Base-by-base conservation (phyloP, 2,329 filamentous ascomycete genomes). In the Neopestalotiopsis sp. region DNA sequence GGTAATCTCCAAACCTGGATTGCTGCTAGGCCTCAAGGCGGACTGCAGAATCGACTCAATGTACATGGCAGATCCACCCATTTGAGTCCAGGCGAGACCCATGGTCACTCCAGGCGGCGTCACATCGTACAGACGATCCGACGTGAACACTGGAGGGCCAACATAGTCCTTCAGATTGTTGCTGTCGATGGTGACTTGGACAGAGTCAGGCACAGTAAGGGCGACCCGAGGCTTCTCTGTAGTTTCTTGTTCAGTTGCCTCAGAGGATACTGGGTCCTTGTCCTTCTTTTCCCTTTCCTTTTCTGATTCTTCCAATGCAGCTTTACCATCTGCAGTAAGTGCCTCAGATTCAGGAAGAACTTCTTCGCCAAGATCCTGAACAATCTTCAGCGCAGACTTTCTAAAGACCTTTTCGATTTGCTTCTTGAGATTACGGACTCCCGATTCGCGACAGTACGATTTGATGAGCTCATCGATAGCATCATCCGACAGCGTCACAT, bases 351-450 rank as follows among this genome's bases (percentile, higher is more conserved):
- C 95, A 3, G 92, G 88, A 1, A 97, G 82, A 1, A 87, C 93
- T 5, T 94, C 91, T 77, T 98, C 95, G 64, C 95, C 95, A 14
- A 98, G 87, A 71, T 98, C 95, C 79, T 95, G 92, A 13, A 99
- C 95, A 73, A 99, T 99, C 83, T 98, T 98, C 71, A 99, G 86
- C 0, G 96, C 97, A 14, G 95, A 94, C 82, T 99, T 99, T 69
- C 96, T 91, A 82, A 98, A 99, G 3, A 99, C 94, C 85, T 99
- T 99, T 81, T 99, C 96, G 71, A 99, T 99, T 80, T 98, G 95
- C 85, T 99, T 98, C 88, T 99, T 99, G 70, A 99, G 84, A 78
- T 99, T 99, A 73, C 96, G 92, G 9, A 99, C 97, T 75, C 96
- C 96, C 58, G 94, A 97, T 82, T 99, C 96, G 58, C 96, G 93